Base-by-base conservation (phyloP, 2,329 filamentous ascomycete genomes). In the Phialophora verrucosa region DNA sequence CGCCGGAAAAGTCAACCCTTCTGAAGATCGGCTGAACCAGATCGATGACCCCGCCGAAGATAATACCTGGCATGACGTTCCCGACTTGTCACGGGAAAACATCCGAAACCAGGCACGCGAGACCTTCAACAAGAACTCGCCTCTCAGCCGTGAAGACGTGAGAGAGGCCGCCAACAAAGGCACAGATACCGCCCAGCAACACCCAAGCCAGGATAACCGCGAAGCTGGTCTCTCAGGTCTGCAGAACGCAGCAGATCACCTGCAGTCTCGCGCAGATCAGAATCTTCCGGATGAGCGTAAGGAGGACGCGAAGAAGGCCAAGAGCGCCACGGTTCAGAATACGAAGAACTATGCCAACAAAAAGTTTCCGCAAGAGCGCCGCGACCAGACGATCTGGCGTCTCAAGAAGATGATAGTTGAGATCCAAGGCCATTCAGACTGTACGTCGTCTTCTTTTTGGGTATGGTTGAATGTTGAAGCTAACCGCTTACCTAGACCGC, bases 381-480 rank as follows among this genome's bases (percentile, higher is more conserved):
- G 93, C 67, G 93, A 98, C 7, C 93, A 97, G 83, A 90, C 89
- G 63, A 89, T 97, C 74, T 97, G 89, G 86, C 91, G 95, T 44
- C 81, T 99, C 72, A 99, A 94, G 88, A 98, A 98, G 87, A 96
- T 98, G 91, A 83, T 99, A 47, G 88, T 97, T 54, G 95, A 99
- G 80, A 93, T 96, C 74, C 95, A 99, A 81, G 91, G 94, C 64
- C 95, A 98, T 76, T 87, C 91, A 65, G 94, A 99, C 74, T 99
- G 86, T 88, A 79, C 80, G 14, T 20, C 55, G 38, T 63, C 55
- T 47, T 11, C 55, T 5, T 35, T 8, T 20, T 20, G 17, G n/a
- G n/a, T 8, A 31, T 11, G 4, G 56, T 14, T 27, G 29, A 11
- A 55, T 14, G 6, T 27, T 25, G 38, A 31, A 32, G 76, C 80